Percentiles rank a stretch among this genome's conserved stretches.
Evolutionary conservation across 768 basidiomycete genomes (phyloP).

Genomic region (Podaxis sp.): DNA sequence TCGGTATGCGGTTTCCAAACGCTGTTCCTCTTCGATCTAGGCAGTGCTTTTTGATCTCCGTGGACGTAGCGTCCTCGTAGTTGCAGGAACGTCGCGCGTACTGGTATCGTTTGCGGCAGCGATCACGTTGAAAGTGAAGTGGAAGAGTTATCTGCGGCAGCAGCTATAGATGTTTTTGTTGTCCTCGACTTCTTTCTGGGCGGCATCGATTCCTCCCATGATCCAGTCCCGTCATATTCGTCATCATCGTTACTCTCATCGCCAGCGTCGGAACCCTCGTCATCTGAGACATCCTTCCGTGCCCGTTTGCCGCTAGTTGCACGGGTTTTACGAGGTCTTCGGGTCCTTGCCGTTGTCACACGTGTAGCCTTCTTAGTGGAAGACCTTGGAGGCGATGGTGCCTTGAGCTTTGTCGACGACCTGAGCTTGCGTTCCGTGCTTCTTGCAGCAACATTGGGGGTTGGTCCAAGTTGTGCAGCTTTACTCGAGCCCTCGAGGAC

Average conservation of each 20-base stretch:
- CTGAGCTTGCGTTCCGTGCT: not conserved
- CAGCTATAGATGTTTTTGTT: not conserved
- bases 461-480: not conserved
- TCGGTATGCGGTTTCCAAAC: conserved; percentile 49
- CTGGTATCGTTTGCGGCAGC: not conserved
- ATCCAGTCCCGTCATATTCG: conserved; percentile 20
- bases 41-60: conserved; percentile 53
- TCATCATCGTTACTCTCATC: conserved; percentile 24
- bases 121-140: conserved; percentile 16
- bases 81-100: conserved; percentile 14
- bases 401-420: not conserved
- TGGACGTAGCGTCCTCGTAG: conserved; percentile 58
- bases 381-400: not conserved
- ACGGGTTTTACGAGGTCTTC: conserved; percentile 8
- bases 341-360: not conserved
- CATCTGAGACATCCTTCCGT: conserved; percentile 7
- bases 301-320: not conserved
- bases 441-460: not conserved
- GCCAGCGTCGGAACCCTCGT: conserved; percentile 17
- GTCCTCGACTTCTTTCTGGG: conserved; percentile 33
- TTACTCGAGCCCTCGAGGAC: not conserved
- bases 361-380: not conserved
- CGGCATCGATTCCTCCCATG: conserved; percentile 19
- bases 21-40: conserved; percentile 47
- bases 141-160: conserved; percentile 14